These are phyloP conservation scores for Bathelium albidoporum DNA, from an alignment of 495 filamentous ascomycete genomes.

Conservation along the genomic window DNA sequence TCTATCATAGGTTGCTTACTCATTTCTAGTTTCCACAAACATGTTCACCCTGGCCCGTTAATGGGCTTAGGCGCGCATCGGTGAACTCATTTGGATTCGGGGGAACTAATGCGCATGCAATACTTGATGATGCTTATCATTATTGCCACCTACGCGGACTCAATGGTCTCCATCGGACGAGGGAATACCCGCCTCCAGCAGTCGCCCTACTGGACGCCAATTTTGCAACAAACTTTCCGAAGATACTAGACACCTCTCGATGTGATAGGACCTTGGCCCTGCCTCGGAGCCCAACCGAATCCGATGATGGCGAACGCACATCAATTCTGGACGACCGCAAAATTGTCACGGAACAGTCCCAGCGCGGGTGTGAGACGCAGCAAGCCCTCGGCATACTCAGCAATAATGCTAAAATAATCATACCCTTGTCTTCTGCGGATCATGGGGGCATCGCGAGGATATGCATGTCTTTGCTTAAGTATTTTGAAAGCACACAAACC, in stretches of 20 bases:
- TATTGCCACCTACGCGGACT: not conserved
- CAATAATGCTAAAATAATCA: not conserved
- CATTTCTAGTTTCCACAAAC: constrained; percentile 27
- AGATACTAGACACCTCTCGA: not conserved
- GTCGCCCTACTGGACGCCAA: not conserved
- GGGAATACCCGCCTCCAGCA: not conserved
- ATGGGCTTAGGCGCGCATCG: constrained; percentile 13
- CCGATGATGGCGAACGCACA: not conserved
- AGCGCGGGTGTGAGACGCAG: not conserved
- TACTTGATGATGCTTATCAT: constrained; percentile 24
- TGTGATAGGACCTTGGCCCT: not conserved
- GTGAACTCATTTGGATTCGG: constrained; percentile 42
- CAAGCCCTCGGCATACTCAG: not conserved
- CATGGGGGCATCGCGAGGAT: not conserved
- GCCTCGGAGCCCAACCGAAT: not conserved
- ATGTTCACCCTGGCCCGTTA: not conserved
- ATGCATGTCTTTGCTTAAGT: not conserved
- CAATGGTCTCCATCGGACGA: not conserved
- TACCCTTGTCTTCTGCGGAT: not conserved
- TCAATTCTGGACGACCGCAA: not conserved
- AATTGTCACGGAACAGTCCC: not conserved
- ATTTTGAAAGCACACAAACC: not conserved
- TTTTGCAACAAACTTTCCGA: not conserved
- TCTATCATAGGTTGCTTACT: constrained; percentile 28
- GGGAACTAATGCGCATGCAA: constrained; percentile 41